Base-by-base conservation (phyloP, 768 basidiomycete genomes). In the Rhizopogon vesiculosus region DNA sequence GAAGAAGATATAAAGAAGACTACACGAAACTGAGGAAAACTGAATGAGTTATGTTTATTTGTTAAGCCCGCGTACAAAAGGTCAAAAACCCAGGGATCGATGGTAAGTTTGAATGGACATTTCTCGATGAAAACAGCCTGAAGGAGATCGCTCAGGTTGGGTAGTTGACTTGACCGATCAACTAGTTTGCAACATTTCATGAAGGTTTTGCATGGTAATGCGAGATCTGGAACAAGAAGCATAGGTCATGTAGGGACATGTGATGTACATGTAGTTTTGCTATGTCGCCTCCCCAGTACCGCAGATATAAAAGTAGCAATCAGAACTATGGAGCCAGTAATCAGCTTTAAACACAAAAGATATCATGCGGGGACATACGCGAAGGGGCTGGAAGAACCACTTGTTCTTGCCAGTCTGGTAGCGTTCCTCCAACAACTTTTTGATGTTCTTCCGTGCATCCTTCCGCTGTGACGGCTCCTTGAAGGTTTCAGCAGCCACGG, bases 391-490 rank as follows among this genome's bases (percentile, higher is more conserved):
- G 86, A 94, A 95, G 84, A 95, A 98, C 95, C 95, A 98, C 74
- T 87, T 86, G 86, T 97, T 98, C 85, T 96, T 95, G 57, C 97
- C 97, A 51, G 78, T 75, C 48, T 80, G 80, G 84, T 98, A 97
- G 57, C 95, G 82, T 68, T 98, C 95, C 84, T 98, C 97, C 53
- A 99, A 76, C 72, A 91, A 72, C 77, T 96, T 97, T 85, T 97
- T 98, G 74, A 98, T 84, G 63, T 78, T 85, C 83, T 98, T 98
- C 79, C 96, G 97, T 46, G 93, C 83, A 63, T 94, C 85, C 78
- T 94, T 92, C 61, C 96, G 86, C 72, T 96, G 91, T 65, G 93
- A 82, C 53, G 91, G 90, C 81, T 99, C 95, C 79, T 96, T 95
- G 87, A 98, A 98, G 58, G 94, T 96, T 55, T 98, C 96, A 46